Evolutionary conservation across 345 rosid species (phyloP).

Genomic region (Litchi chinensis): DNA sequence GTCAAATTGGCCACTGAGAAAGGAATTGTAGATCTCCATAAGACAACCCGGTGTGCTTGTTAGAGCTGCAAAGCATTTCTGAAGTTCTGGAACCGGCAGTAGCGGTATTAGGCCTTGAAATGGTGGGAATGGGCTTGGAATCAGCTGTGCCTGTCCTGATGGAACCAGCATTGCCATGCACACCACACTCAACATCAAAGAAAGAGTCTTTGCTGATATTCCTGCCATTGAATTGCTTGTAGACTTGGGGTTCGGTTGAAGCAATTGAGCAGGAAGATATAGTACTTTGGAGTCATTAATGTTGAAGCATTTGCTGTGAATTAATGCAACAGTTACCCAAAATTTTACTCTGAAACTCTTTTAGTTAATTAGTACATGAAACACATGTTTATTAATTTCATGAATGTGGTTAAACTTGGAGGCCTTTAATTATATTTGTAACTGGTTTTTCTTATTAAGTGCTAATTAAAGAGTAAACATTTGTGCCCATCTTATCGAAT

Average conservation of each 20-base stretch:
- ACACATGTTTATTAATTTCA: too few species aligned
- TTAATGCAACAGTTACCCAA: neutral
- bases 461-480: too few species aligned
- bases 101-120: too few species aligned
- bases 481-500: too few species aligned
- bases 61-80: slow-evolving; percentile 10
- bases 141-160: neutral
- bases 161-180: slow-evolving; percentile 1
- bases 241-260: neutral
- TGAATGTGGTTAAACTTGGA: too few species aligned
- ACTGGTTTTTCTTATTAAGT: too few species aligned
- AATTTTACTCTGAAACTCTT: too few species aligned
- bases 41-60: slow-evolving; percentile 6
- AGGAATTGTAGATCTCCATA: neutral
- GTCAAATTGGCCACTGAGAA: neutral
- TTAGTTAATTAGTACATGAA: too few species aligned
- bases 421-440: too few species aligned
- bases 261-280: neutral
- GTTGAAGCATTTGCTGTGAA: neutral
- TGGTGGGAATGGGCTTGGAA: neutral
- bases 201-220: neutral
- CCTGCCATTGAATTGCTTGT: neutral
- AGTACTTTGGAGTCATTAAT: neutral
- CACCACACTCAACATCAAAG: neutral
- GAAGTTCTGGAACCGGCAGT: neutral